Evolutionary conservation across 164 flowering plant genomes (phyloP), one percentile per base, ranked within the genome.

Genomic region (Stephania cephalantha): DNA sequence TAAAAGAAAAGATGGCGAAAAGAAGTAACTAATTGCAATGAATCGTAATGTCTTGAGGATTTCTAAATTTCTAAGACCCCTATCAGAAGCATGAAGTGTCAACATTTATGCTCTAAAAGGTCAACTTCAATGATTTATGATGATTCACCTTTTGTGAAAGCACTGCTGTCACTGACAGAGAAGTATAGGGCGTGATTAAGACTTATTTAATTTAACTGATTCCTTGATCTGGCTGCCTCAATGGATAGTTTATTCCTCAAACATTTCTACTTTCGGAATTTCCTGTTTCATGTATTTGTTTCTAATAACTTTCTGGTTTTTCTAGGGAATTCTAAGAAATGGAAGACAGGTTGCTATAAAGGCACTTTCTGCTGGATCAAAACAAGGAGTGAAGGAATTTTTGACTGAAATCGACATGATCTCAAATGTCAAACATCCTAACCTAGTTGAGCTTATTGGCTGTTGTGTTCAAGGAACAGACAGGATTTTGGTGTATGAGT

Each of bases 361-460:
- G 85, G 80, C 76, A 35, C 96, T 91, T 69, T 83, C 92, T 77
- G 88, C 87, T 35, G 83, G 81, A 55, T 91, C 96, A 75, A 90
- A 81, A 82, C 96, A 91, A 78, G 96, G 96, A 29, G 80, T 75
- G 67, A 86, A 83, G 66, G 93, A 91, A 84, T 90, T 91, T 84
- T 76, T 90, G 72, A 81, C 87, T 25, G 96, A 91, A 83, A 90
- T 91, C 71, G 85, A 86, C 13, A 82, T 86, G 25, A 76, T 88
- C 69, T 77, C 93, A 69, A 88, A 84, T 85, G 90, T 90, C 76
- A 87, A 72, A 83, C 93, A 91, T 79, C 90, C 87, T 46, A 87
- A 90, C 78, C 92, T 91, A 71, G 93, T 91, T 82, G 88, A 87
- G 80, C 76, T 91, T 80, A 68, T 88, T 70, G 96, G 96, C 1